Percentiles rank a stretch among this genome's conserved stretches.
Evolutionary conservation across 1,284 basidiomycete genomes (phyloP).

Genomic region (Filobasidium uniguttulatum): DNA sequence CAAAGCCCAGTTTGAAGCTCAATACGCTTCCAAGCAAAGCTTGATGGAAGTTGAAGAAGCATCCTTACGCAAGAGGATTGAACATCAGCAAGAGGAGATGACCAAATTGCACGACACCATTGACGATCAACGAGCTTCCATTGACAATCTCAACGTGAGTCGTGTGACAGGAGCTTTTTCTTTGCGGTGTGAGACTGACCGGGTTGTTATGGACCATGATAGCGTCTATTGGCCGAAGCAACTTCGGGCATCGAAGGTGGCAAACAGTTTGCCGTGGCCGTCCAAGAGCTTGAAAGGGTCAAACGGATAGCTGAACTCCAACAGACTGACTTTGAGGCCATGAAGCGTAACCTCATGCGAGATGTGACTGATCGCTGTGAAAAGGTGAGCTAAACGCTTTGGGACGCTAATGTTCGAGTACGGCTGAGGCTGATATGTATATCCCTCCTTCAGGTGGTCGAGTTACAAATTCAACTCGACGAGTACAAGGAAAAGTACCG

Average conservation of each 20-base stretch:
- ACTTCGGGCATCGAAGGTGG: conserved; percentile 93
- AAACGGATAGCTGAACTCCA: conserved; percentile 95
- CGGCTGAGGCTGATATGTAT: background rate
- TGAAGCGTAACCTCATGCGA: conserved; percentile 97
- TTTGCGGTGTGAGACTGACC: background rate
- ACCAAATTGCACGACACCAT: conserved; percentile 71
- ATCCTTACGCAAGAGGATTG: conserved; percentile 85
- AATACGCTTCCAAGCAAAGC: conserved; percentile 84
- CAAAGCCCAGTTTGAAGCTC: conserved; percentile 86
- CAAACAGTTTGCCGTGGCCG: conserved; percentile 88
- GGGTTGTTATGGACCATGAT: conserved; percentile 13
- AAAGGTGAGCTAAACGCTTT: conserved; percentile 54
- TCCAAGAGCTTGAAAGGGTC: conserved; percentile 90
- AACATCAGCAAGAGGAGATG: conserved; percentile 72
- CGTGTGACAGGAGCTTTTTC: background rate
- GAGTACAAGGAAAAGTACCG: conserved; percentile 99
- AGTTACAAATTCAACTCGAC: conserved; percentile 96
- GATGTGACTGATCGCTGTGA: conserved; percentile 99
- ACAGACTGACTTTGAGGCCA: conserved; percentile 92
- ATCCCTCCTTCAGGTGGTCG: conserved; percentile 63
- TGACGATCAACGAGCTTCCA: conserved; percentile 87
- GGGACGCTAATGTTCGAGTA: background rate
- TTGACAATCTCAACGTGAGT: conserved; percentile 89
- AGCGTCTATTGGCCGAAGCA: conserved; percentile 92
- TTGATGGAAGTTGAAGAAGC: conserved; percentile 70